These are phyloP conservation scores for Termitomyces sp. DNA, from an alignment of 768 basidiomycete genomes.

Conservation along the genomic window DNA sequence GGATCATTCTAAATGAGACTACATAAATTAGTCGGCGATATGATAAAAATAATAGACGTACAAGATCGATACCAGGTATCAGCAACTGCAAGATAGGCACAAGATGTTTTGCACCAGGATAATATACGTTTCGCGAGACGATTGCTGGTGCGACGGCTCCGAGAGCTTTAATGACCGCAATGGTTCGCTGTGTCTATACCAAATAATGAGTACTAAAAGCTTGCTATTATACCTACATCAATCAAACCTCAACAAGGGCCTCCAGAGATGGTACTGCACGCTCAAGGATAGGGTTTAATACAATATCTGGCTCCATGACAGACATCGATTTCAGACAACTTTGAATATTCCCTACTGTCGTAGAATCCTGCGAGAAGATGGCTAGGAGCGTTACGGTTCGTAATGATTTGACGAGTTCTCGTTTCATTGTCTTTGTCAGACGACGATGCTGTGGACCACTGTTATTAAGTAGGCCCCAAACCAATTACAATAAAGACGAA, in stretches of 20 bases:
- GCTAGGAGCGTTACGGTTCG: slow-evolving; percentile 81
- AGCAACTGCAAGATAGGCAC: slow-evolving; percentile 75
- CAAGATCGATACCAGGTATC: slow-evolving; percentile 83
- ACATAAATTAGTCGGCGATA: not conserved
- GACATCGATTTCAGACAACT: slow-evolving; percentile 79
- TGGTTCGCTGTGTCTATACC: slow-evolving; percentile 71
- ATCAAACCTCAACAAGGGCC: slow-evolving; percentile 71
- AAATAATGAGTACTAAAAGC: not conserved
- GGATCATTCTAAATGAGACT: slow-evolving; percentile 57
- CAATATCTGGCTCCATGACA: slow-evolving; percentile 80
- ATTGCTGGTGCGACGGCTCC: slow-evolving; percentile 77
- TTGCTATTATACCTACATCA: not conserved
- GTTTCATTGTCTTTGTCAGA: slow-evolving; percentile 70
- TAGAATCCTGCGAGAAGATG: slow-evolving; percentile 82
- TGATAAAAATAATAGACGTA: slow-evolving; percentile 24
- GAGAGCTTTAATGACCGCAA: slow-evolving; percentile 81
- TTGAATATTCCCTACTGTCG: slow-evolving; percentile 71
- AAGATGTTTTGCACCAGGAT: slow-evolving; percentile 77
- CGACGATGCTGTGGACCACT: slow-evolving; percentile 51
- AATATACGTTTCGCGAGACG: slow-evolving; percentile 73
- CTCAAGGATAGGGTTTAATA: slow-evolving; percentile 76
- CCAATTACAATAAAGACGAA: slow-evolving; percentile 18
- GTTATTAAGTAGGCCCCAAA: not conserved
- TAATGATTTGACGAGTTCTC: slow-evolving; percentile 78
- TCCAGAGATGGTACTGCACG: slow-evolving; percentile 84